Evolutionary conservation across 306 rosid genomes (phyloP).

Genomic region (Calophaca sinica): DNA sequence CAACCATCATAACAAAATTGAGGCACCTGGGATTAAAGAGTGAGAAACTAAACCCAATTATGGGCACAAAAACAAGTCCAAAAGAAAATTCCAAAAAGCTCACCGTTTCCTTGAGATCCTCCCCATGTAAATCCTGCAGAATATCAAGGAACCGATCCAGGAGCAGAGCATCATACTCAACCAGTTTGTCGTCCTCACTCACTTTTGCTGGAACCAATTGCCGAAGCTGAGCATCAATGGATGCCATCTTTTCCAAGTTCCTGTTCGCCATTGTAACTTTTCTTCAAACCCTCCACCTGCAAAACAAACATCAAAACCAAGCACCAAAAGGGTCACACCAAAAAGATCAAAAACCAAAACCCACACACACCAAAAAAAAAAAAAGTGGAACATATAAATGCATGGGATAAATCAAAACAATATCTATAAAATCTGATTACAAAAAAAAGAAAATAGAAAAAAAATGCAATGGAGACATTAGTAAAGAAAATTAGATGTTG

Average conservation of each 20-base stretch:
- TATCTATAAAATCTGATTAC: no score
- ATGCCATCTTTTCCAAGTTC: slow-evolving; percentile 88
- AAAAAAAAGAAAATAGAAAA: no score
- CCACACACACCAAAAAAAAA: no score
- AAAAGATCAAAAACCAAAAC: no score
- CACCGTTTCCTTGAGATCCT: slow-evolving; percentile 91
- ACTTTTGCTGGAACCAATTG: slow-evolving; percentile 80
- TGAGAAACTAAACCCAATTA: neutral
- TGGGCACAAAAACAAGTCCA: slow-evolving; percentile 34
- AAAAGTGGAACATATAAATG: no score
- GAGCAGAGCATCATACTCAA: slow-evolving; percentile 90
- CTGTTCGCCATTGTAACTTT: slow-evolving; percentile 63
- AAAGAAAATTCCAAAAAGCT: slow-evolving; percentile 39
- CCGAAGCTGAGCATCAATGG: slow-evolving; percentile 93
- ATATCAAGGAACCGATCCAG: slow-evolving; percentile 96
- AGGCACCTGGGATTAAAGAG: slow-evolving; percentile 1
- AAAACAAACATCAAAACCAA: neutral
- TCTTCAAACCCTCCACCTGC: slow-evolving; percentile 42
- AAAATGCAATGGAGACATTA: no score
- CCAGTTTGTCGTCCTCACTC: slow-evolving; percentile 88
- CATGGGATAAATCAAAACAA: no score
- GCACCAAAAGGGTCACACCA: no score
- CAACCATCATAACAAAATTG: slow-evolving; percentile 23
- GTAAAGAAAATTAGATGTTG: no score
- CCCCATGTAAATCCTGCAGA: slow-evolving; percentile 95